These are phyloP conservation scores for Anisogramma anomala DNA, from an alignment of 2,329 filamentous ascomycete genomes.

Conservation along the genomic window DNA sequence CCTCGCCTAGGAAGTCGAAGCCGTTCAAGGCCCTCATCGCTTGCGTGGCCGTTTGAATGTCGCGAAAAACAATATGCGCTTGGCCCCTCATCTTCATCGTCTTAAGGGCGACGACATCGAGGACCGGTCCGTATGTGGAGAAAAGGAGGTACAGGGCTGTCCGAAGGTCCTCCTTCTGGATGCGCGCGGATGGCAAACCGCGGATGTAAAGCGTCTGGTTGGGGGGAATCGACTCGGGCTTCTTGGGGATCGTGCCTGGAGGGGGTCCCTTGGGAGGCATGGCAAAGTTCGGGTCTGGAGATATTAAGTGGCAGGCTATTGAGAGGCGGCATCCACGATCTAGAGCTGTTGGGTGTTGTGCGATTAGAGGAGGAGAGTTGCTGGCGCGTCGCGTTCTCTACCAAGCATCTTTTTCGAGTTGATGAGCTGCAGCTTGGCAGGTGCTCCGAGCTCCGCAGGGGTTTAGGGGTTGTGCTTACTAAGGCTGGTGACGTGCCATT, in stretches of 20 bases:
- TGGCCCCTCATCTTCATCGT: constrained; percentile 91
- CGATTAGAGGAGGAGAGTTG: no score
- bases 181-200: constrained; percentile 75
- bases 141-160: constrained; percentile 87
- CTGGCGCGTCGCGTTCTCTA: no score
- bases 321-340: no score
- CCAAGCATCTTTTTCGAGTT: not conserved
- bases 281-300: constrained; percentile 8
- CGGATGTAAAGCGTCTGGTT: constrained; percentile 66
- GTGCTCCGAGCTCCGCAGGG: no score
- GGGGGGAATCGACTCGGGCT: constrained; percentile 15
- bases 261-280: constrained; percentile 9
- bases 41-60: constrained; percentile 83
- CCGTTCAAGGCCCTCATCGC: constrained; percentile 84
- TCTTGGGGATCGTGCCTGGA: constrained; percentile 11
- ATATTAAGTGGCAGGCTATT: not conserved
- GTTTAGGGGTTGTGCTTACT: no score
- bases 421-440: no score
- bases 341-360: no score
- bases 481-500: no score
- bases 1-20: constrained; percentile 71
- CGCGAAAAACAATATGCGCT: constrained; percentile 82
- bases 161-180: constrained; percentile 79
- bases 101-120: constrained; percentile 84
- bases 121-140: constrained; percentile 81